Percentiles rank a stretch among this genome's conserved stretches.
phyloP scores from a whole-genome alignment of 2,329 filamentous ascomycete species.

The Lecanicillium sp. region DNA sequence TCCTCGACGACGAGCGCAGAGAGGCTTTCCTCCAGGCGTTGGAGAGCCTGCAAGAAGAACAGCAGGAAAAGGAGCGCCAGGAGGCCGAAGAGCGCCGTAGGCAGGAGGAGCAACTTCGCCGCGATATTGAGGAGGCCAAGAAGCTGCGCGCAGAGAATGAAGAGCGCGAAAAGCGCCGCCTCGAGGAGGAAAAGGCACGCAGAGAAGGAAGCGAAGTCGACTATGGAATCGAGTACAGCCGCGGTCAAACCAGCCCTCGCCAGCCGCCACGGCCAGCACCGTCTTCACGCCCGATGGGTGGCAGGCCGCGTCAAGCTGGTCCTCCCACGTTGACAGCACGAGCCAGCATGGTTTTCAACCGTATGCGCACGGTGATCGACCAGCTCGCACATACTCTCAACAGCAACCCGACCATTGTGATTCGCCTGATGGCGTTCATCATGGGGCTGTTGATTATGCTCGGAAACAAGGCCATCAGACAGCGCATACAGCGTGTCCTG shows the following conservation, averaged over 20 bases:
- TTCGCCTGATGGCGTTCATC: slow-evolving; percentile 68
- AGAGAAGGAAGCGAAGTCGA: slow-evolving; percentile 54
- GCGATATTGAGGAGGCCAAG: slow-evolving; percentile 50
- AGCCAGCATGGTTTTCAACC: slow-evolving; percentile 45
- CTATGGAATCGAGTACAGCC: slow-evolving; percentile 52
- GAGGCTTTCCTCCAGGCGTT: slow-evolving; percentile 85
- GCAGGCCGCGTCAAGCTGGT: slow-evolving; percentile 15
- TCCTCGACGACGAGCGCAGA: slow-evolving; percentile 85
- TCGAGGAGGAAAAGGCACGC: slow-evolving; percentile 46
- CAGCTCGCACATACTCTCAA: slow-evolving; percentile 42
- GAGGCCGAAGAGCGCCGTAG: slow-evolving; percentile 51
- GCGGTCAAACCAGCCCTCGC: no score
- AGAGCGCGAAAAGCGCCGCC: slow-evolving; percentile 41
- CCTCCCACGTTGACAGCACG: slow-evolving; percentile 34
- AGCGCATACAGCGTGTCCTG: slow-evolving; percentile 63
- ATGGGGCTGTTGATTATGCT: slow-evolving; percentile 71
- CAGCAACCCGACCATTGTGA: slow-evolving; percentile 48
- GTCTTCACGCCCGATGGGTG: slow-evolving; percentile 19
- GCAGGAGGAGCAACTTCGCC: slow-evolving; percentile 49
- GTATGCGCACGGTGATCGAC: slow-evolving; percentile 43
- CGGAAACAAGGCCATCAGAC: slow-evolving; percentile 65
- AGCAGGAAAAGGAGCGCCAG: slow-evolving; percentile 60
- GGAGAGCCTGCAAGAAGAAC: slow-evolving; percentile 76
- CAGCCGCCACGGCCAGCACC: slow-evolving; percentile 30
- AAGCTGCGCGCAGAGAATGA: slow-evolving; percentile 51